A percentile compares a stretch with the other conserved stretches of the same genome.
Conservation (phyloP, 2,329 filamentous ascomycete species). For the Colletotrichum higginsianum region DNA sequence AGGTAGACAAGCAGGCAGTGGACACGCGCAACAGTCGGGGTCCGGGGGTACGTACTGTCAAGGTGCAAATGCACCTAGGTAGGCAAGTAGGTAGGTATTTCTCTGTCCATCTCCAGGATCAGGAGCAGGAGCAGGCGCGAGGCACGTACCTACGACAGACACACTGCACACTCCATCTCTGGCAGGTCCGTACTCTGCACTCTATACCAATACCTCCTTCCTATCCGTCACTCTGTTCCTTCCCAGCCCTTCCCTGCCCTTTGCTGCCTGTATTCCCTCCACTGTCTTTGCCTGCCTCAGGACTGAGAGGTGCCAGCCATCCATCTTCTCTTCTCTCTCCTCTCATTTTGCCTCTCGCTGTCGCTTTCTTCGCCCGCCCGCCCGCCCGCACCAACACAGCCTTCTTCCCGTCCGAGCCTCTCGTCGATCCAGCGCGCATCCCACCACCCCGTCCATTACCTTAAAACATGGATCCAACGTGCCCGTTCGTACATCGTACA, state of each 20-base stretch:
- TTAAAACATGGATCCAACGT: slow-evolving; percentile 36
- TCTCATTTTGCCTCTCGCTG: slow-evolving; percentile 19
- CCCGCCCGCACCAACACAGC: slow-evolving; percentile 4
- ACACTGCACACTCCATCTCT: too few relatives aligned
- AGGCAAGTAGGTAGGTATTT: too few relatives aligned
- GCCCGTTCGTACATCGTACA: slow-evolving; percentile 22
- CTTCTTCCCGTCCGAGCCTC: not conserved
- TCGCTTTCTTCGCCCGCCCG: slow-evolving; percentile 10
- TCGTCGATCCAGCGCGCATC: slow-evolving; percentile 11
- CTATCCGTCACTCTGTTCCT: too few relatives aligned
- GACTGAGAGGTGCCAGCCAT: too few relatives aligned
- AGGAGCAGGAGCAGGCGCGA: too few relatives aligned
- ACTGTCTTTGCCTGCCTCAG: not conserved
- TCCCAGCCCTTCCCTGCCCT: too few relatives aligned
- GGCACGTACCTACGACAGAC: not conserved
- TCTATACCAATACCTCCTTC: too few relatives aligned
- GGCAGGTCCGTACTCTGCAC: too few relatives aligned
- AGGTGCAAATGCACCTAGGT: too few relatives aligned
- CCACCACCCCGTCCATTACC: slow-evolving; percentile 18
- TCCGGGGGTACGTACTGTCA: not conserved
- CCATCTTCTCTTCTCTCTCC: not conserved
- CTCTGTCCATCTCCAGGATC: not conserved
- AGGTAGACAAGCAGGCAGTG: too few relatives aligned
- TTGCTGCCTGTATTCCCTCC: not conserved
- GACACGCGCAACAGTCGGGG: too few relatives aligned